phyloP scores from a whole-genome alignment of 2,329 filamentous ascomycete species.

The Cytospora piceicola region DNA sequence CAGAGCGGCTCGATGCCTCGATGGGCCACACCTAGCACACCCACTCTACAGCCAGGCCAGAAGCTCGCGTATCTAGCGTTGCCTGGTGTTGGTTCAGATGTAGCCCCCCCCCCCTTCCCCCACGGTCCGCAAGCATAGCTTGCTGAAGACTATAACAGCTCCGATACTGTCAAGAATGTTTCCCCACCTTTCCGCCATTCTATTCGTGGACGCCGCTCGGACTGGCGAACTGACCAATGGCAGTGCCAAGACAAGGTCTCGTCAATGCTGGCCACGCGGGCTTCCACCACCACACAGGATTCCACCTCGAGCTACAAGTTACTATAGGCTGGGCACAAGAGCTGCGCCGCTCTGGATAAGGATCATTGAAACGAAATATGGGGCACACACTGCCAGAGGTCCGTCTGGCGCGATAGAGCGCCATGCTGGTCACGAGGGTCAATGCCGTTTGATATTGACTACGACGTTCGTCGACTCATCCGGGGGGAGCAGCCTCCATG shows the following conservation, averaged over 20 bases:
- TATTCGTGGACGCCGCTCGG: slow-evolving; percentile 4
- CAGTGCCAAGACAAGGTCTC: background rate
- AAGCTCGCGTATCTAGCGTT: background rate
- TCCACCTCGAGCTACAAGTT: background rate
- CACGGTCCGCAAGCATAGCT: background rate
- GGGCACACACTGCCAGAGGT: background rate
- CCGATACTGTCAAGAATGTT: background rate
- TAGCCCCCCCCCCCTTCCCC: too few species aligned
- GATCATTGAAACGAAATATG: background rate
- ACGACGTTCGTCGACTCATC: background rate
- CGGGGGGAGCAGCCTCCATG: background rate
- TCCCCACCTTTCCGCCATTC: slow-evolving; percentile 13
- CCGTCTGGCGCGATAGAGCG: background rate
- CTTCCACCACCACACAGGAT: slow-evolving; percentile 2
- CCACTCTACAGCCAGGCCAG: background rate
- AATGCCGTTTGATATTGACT: background rate
- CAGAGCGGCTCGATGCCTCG: background rate
- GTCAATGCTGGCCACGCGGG: slow-evolving; percentile 11
- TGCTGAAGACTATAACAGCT: background rate
- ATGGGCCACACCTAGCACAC: background rate
- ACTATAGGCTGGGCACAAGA: background rate
- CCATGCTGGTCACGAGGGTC: background rate
- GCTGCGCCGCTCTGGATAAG: background rate
- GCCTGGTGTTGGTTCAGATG: background rate
- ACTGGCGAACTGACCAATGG: slow-evolving; percentile 4